Percentiles rank a stretch among this genome's conserved stretches.
Evolutionary conservation across 1,284 basidiomycete species (phyloP).

Genomic region (Omphalotus olearius): DNA sequence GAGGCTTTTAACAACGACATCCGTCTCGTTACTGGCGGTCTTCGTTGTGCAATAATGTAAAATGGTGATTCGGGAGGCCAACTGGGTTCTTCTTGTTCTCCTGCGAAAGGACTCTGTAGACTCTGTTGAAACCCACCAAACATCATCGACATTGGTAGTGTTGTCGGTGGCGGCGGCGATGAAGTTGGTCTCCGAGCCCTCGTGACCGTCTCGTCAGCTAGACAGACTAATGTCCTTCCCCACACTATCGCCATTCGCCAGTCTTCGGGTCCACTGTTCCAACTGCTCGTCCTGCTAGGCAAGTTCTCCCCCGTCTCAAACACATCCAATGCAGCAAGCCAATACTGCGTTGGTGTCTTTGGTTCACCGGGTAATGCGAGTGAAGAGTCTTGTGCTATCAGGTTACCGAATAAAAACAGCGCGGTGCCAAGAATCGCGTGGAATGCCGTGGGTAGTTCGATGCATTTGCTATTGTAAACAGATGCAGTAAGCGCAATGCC

Average conservation of each 20-base stretch:
- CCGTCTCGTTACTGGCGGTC: conserved; percentile 49
- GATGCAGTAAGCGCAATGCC: no score
- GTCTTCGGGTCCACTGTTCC: conserved; percentile 39
- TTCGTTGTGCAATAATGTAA: conserved; percentile 42
- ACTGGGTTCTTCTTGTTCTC: conserved; percentile 36
- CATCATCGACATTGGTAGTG: not conserved
- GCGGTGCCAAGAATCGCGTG: conserved; percentile 59
- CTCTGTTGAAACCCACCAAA: not conserved
- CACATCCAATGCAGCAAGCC: conserved; percentile 60
- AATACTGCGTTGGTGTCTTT: conserved; percentile 45
- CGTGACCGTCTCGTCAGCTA: conserved; percentile 47
- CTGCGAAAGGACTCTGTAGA: conserved; percentile 11
- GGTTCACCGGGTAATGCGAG: conserved; percentile 53
- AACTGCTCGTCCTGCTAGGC: conserved; percentile 40
- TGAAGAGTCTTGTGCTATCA: conserved; percentile 46
- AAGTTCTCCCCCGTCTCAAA: conserved; percentile 63
- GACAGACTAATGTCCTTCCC: conserved; percentile 56
- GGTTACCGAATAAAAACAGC: conserved; percentile 56
- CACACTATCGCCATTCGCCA: conserved; percentile 66
- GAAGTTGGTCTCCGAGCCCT: conserved; percentile 19
- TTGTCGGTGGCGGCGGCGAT: conserved; percentile 14
- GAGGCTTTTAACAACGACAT: conserved; percentile 39
- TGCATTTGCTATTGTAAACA: conserved; percentile 35
- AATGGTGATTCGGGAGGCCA: conserved; percentile 55
- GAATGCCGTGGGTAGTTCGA: conserved; percentile 57